Base-by-base conservation (phyloP, 2,329 filamentous ascomycete genomes). In the Fusarium mexicanum region DNA sequence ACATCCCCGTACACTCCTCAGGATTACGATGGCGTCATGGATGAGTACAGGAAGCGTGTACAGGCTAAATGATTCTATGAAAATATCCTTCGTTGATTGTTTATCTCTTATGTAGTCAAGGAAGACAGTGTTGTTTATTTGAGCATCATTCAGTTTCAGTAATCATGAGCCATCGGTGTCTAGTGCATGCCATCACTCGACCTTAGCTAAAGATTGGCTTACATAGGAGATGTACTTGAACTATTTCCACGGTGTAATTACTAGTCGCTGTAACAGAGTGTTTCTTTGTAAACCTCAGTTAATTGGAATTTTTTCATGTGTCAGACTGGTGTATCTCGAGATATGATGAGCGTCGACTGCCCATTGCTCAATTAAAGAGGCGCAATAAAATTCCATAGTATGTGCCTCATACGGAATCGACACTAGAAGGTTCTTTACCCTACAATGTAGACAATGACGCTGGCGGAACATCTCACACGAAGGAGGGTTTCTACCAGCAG, bases 371-470 rank as follows among this genome's bases (percentile, higher is more conserved):
- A 29, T 3, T 20, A 29, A 8, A 22, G 22, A 35, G 17, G 31
- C 8, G 12, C 16, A 24, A 24, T 18, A 35, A 35, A 6, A 35
- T 3, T 2, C 10, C 29, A 18, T 18, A 35, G 12, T 14, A 24
- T 20, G 10, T 5, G 8, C 8, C 31, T 33, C 1, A 22, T 3
- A 31, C 1, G 17, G 0, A 31, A 54, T 38, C 0, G 18, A 29
- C 3, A 26, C 3, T 6, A 22, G 4, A 22, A 17, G 4, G 0
- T 1, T 3, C 1, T 1, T 12, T 17, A 29, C 18, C n/a, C 3
- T 22, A 12, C 9, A 22, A 22, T 3, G 3, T 9, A 29, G 13
- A 16, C 18, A 5, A 29, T 54, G 6, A 22, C 7, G 13, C 6
- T 29, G 13, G n/a, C n/a, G 18, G 1, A 20, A 26, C 3, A 35